Evolutionary conservation across 169 alveolate species (phyloP).

Genomic region (Babesia ovata): DNA sequence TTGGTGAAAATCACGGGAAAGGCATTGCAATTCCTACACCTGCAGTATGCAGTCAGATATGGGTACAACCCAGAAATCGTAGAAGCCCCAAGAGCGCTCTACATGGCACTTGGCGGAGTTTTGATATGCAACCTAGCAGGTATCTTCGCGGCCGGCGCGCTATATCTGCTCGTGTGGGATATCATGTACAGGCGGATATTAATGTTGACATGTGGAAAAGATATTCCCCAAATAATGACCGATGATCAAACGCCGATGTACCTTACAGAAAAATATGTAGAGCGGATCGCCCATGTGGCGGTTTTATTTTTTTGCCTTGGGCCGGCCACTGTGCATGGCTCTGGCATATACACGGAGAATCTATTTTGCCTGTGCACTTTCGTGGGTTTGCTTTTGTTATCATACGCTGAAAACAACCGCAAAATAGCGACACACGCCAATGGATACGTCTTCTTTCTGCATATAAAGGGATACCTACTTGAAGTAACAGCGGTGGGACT

Average conservation of each 20-base stretch:
- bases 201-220: neutral
- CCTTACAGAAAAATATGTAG: slow-evolving; percentile 1
- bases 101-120: slow-evolving; percentile 49
- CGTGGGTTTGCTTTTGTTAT: slow-evolving; percentile 16
- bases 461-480: neutral
- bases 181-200: slow-evolving; percentile 21
- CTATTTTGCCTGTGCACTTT: slow-evolving; percentile 33
- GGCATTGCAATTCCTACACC: slow-evolving; percentile 21
- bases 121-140: slow-evolving; percentile 34
- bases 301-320: slow-evolving; percentile 16
- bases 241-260: neutral
- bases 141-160: slow-evolving; percentile 22
- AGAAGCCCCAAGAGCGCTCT: slow-evolving; percentile 12
- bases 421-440: slow-evolving; percentile 5
- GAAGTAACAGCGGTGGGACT: slow-evolving; percentile 39
- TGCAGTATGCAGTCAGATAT: neutral
- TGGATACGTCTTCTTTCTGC: no score
- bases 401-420: slow-evolving; percentile 27
- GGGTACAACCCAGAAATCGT: neutral
- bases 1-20: slow-evolving; percentile 40
- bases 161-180: slow-evolving; percentile 51
- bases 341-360: slow-evolving; percentile 55
- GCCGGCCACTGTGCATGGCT: slow-evolving; percentile 48
- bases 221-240: slow-evolving; percentile 1
- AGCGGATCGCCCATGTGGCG: slow-evolving; percentile 31